phyloP scores from a whole-genome alignment of 1,284 basidiomycete species.

The Cutaneotrichosporon arboriforme region DNA sequence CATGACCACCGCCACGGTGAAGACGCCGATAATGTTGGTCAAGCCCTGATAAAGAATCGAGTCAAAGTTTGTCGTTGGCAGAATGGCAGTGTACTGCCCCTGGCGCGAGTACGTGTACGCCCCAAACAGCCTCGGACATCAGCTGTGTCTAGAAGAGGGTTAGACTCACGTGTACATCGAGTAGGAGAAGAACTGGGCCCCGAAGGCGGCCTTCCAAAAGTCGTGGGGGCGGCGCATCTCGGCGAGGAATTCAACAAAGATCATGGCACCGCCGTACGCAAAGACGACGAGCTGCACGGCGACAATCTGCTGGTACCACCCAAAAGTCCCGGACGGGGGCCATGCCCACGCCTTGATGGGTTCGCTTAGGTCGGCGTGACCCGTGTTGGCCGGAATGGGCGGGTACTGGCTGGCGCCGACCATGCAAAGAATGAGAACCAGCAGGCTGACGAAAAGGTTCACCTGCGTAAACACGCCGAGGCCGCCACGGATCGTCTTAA shows the following conservation, averaged over 20 bases:
- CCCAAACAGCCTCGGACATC: conserved; percentile 39
- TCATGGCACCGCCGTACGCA: conserved; percentile 54
- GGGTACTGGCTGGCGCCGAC: conserved; percentile 12
- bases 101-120: conserved; percentile 52
- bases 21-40: conserved; percentile 52
- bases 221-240: conserved; percentile 67
- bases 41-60: conserved; percentile 49
- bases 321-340: conserved; percentile 46
- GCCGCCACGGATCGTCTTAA: conserved; percentile 13
- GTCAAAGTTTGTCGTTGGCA: conserved; percentile 60
- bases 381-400: conserved; percentile 52
- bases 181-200: conserved; percentile 57
- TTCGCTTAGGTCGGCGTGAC: conserved; percentile 30
- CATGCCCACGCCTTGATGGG: conserved; percentile 53
- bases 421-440: conserved; percentile 10
- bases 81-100: conserved; percentile 57
- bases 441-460: conserved; percentile 8
- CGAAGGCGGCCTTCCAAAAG: conserved; percentile 64
- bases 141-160: neutral
- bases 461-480: conserved; percentile 11
- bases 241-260: conserved; percentile 59
- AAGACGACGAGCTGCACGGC: conserved; percentile 60
- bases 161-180: conserved; percentile 42
- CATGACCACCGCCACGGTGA: conserved; percentile 53
- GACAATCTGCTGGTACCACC: conserved; percentile 39